These are phyloP conservation scores for Ceratocystis papillata DNA, from an alignment of 2,329 filamentous ascomycete species.

Conservation along the genomic window DNA sequence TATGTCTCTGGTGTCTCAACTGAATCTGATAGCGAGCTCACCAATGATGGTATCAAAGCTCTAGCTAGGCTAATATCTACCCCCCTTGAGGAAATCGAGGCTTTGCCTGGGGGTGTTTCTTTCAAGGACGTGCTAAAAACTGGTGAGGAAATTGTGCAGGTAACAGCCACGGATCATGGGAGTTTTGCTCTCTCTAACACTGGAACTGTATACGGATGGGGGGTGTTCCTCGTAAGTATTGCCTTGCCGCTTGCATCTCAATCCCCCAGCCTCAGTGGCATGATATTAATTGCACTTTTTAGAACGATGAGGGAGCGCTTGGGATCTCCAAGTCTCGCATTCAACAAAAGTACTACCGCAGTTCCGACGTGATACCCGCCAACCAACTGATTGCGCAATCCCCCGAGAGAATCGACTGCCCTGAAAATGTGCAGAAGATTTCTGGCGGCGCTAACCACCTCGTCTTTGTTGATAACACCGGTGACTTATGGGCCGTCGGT, in stretches of 20 bases:
- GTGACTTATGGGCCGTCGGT: slow-evolving; percentile 47
- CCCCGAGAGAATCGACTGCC: slow-evolving; percentile 39
- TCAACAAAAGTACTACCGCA: slow-evolving; percentile 12
- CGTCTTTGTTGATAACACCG: slow-evolving; percentile 42
- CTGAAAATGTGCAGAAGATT: slow-evolving; percentile 43
- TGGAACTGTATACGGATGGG: slow-evolving; percentile 56
- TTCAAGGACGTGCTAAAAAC: slow-evolving; percentile 41
- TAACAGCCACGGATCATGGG: slow-evolving; percentile 52
- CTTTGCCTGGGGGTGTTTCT: slow-evolving; percentile 26
- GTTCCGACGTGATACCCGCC: slow-evolving; percentile 12
- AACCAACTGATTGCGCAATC: slow-evolving; percentile 23
- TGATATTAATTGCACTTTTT: slow-evolving; percentile 1
- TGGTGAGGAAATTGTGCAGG: slow-evolving; percentile 42
- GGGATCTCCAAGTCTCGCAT: slow-evolving; percentile 37
- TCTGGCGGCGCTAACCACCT: slow-evolving; percentile 48
- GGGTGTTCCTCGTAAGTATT: slow-evolving; percentile 45
- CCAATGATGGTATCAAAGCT: slow-evolving; percentile 38
- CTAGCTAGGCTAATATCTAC: slow-evolving; percentile 50
- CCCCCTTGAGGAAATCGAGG: slow-evolving; percentile 31
- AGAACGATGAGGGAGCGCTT: slow-evolving; percentile 40
- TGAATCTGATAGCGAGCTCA: slow-evolving; percentile 26
- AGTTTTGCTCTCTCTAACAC: slow-evolving; percentile 52
- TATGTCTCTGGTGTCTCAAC: background rate
- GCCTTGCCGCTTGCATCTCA: background rate
- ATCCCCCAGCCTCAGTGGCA: background rate